Conservation (phyloP, 148 eudicot species). For the Fagopyrum tataricum region DNA sequence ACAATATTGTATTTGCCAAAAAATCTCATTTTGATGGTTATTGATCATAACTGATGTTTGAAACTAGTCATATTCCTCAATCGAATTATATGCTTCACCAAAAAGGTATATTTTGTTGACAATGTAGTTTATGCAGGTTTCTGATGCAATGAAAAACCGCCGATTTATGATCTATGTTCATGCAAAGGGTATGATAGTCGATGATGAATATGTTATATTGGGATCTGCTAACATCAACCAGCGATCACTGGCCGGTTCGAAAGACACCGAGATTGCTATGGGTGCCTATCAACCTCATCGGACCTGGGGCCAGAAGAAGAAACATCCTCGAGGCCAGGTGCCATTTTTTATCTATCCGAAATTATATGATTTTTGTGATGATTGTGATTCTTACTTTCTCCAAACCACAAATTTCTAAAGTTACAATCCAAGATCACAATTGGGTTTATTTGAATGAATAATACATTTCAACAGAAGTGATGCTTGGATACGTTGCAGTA, state of each 20-base stretch:
- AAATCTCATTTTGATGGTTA: background rate
- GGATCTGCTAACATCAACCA: constrained; percentile 88
- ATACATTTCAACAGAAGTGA: background rate
- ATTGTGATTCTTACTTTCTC: background rate
- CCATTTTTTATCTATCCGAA: background rate
- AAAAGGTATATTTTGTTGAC: background rate
- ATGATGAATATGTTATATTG: constrained; percentile 64
- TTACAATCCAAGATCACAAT: background rate
- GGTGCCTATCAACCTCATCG: constrained; percentile 83
- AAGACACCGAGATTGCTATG: constrained; percentile 82
- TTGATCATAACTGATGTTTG: background rate
- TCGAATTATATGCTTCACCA: background rate
- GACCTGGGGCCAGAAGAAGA: constrained; percentile 43
- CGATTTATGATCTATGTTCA: constrained; percentile 86
- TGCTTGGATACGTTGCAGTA: background rate
- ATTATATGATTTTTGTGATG: background rate
- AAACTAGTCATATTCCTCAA: background rate
- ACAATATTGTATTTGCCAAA: background rate
- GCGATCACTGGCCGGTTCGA: constrained; percentile 77
- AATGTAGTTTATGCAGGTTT: constrained; percentile 28
- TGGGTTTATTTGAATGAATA: background rate
- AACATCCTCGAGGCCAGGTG: constrained; percentile 74
- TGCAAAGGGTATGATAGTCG: constrained; percentile 85
- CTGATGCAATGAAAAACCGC: constrained; percentile 42
- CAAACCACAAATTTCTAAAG: background rate